Evolutionary conservation across 495 filamentous ascomycete genomes (phyloP).

Genomic region (Neurospora tetraspora): DNA sequence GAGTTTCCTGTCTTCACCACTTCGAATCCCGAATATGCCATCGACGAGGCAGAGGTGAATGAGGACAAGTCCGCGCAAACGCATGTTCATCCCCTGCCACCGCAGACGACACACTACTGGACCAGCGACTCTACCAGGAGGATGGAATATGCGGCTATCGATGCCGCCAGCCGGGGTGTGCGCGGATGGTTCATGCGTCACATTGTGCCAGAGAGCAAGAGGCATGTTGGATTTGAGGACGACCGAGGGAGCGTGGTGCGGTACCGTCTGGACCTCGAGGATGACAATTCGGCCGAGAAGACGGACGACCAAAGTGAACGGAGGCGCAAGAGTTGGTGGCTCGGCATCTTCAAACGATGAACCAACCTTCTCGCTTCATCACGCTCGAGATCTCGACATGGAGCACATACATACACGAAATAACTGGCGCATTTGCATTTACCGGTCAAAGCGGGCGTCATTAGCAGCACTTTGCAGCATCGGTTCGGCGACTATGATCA

Average conservation of each 20-base stretch:
- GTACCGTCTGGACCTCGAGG: conserved; percentile 40
- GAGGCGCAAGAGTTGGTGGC: conserved; percentile 20
- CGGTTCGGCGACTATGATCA: not conserved
- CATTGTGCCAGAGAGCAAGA: conserved; percentile 37
- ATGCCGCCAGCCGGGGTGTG: conserved; percentile 41
- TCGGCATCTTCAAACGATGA: conserved; percentile 10
- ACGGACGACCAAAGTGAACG: not conserved
- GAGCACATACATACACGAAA: not conserved
- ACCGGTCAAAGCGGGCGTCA: not conserved
- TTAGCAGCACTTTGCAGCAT: not conserved
- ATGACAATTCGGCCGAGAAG: conserved; percentile 11
- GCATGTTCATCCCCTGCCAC: conserved; percentile 26
- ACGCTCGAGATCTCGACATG: not conserved
- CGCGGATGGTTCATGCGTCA: conserved; percentile 44
- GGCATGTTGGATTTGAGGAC: conserved; percentile 39
- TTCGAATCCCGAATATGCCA: conserved; percentile 19
- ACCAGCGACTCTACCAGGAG: conserved; percentile 43
- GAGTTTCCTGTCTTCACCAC: conserved; percentile 40
- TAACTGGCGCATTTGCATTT: not conserved
- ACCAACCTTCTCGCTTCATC: not conserved
- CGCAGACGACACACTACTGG: conserved; percentile 49
- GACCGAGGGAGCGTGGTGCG: conserved; percentile 45
- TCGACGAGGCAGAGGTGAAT: conserved; percentile 8
- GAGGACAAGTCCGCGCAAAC: conserved; percentile 5
- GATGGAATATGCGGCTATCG: conserved; percentile 48